These are phyloP conservation scores for Nitzschia putrida DNA, from an alignment of 108 stramenopile genomes.

Conservation along the genomic window DNA sequence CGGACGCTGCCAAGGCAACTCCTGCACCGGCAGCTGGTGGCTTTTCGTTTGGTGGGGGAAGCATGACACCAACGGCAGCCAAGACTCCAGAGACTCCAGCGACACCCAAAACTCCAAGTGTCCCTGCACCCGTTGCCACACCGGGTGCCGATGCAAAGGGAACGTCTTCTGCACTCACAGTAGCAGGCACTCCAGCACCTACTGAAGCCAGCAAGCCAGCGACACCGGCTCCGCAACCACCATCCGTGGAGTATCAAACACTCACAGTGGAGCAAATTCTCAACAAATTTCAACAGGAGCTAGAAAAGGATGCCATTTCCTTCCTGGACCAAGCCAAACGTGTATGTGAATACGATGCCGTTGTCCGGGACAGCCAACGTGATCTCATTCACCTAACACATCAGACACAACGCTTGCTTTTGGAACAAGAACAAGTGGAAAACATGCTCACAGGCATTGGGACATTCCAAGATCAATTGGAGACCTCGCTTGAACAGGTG, in stretches of 20 bases:
- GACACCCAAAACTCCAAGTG: slow-evolving; percentile 27
- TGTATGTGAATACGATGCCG: slow-evolving; percentile 74
- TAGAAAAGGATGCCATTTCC: slow-evolving; percentile 66
- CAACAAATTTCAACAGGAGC: slow-evolving; percentile 75
- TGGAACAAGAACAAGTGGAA: slow-evolving; percentile 72
- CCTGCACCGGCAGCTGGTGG: slow-evolving; percentile 21
- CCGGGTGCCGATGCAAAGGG: slow-evolving; percentile 29
- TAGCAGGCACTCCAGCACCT: slow-evolving; percentile 7
- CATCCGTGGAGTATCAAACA: slow-evolving; percentile 74
- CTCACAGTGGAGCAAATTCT: slow-evolving; percentile 83
- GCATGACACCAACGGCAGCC: neutral
- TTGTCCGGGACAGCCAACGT: slow-evolving; percentile 71
- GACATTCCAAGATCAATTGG: slow-evolving; percentile 66
- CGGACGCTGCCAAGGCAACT: slow-evolving; percentile 17
- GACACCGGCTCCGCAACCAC: slow-evolving; percentile 46
- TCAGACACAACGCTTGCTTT: slow-evolving; percentile 55
- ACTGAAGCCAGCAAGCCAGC: slow-evolving; percentile 10
- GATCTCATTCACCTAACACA: slow-evolving; percentile 55
- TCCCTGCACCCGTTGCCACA: slow-evolving; percentile 34
- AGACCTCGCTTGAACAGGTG: slow-evolving; percentile 53
- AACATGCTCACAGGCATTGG: slow-evolving; percentile 53
- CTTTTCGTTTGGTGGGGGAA: slow-evolving; percentile 38
- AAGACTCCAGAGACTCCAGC: neutral
- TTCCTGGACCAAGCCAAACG: slow-evolving; percentile 77
- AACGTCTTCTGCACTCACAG: neutral